Evolutionary conservation across 2,329 filamentous ascomycete genomes (phyloP).

Genomic region (Diaporthe vexans): DNA sequence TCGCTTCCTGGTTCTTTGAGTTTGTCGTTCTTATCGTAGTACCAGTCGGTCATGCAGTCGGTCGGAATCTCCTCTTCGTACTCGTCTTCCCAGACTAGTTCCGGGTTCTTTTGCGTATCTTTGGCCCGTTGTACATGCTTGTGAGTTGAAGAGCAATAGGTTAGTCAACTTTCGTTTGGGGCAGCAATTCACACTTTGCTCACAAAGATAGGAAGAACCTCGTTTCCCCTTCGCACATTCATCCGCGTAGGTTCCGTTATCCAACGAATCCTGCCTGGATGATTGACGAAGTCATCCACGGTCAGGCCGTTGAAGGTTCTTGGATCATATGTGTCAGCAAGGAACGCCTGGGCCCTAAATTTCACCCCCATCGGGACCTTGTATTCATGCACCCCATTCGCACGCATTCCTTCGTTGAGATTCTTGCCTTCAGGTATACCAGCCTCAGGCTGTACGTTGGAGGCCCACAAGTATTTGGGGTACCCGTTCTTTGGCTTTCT

Average conservation of each 20-base stretch:
- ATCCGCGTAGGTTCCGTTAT: not conserved
- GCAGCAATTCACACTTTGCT: not conserved
- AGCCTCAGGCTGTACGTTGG: not conserved
- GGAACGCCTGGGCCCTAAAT: not conserved
- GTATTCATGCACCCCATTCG: slow-evolving; percentile 7
- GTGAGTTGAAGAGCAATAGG: not conserved
- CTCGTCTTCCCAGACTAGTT: not conserved
- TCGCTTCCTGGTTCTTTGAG: no score
- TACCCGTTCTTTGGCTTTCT: not conserved
- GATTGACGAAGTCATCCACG: not conserved
- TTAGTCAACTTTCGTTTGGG: not conserved
- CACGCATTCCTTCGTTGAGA: slow-evolving; percentile 1
- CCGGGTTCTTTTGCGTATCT: no score
- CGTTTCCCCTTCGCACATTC: not conserved
- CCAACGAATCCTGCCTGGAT: not conserved
- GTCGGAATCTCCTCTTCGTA: not conserved
- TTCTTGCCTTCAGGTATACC: not conserved
- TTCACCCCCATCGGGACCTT: not conserved
- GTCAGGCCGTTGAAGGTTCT: no score
- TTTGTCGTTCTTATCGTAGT: not conserved
- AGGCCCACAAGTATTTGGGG: not conserved
- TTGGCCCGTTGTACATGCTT: no score
- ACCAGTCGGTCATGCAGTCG: slow-evolving; percentile 29
- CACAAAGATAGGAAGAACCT: not conserved
- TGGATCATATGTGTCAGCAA: no score